Evolutionary conservation across 2,329 filamentous ascomycete genomes (phyloP).

Genomic region (Gliomastix tumulicola): DNA sequence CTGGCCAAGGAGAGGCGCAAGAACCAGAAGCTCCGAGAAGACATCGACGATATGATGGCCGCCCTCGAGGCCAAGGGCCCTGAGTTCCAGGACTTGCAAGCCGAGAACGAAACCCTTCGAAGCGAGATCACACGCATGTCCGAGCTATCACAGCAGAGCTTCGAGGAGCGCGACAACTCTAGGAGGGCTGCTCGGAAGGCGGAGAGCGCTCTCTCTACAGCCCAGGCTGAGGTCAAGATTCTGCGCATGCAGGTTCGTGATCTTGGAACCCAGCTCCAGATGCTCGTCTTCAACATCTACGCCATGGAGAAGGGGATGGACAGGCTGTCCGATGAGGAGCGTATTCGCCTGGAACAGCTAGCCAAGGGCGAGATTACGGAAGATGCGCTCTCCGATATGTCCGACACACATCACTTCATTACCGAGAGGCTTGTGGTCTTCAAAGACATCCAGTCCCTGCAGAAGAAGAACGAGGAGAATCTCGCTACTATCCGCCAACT

Average conservation of each 20-base stretch:
- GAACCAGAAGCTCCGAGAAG: slow-evolving; percentile 65
- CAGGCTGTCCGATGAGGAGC: slow-evolving; percentile 64
- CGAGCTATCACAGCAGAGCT: slow-evolving; percentile 73
- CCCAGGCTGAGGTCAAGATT: slow-evolving; percentile 66
- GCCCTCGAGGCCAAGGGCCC: slow-evolving; percentile 81
- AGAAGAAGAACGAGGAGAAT: slow-evolving; percentile 81
- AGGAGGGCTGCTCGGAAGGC: slow-evolving; percentile 74
- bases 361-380: slow-evolving; percentile 70
- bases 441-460: slow-evolving; percentile 76
- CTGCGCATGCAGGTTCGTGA: slow-evolving; percentile 83
- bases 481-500: slow-evolving; percentile 77
- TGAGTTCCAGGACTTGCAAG: slow-evolving; percentile 77
- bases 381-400: slow-evolving; percentile 64
- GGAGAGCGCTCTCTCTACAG: slow-evolving; percentile 60
- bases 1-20: slow-evolving; percentile 68
- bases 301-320: slow-evolving; percentile 73
- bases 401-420: slow-evolving; percentile 82
- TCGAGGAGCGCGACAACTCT: slow-evolving; percentile 71
- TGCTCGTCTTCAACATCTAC: slow-evolving; percentile 81
- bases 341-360: slow-evolving; percentile 68
- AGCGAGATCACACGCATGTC: slow-evolving; percentile 81
- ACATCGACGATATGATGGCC: slow-evolving; percentile 79
- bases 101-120: slow-evolving; percentile 74
- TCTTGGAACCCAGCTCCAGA: slow-evolving; percentile 81
- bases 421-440: slow-evolving; percentile 85